Evolutionary conservation across 2,329 filamentous ascomycete species (phyloP).

Genomic region (Stagonosporopsis cucurbitacearum): DNA sequence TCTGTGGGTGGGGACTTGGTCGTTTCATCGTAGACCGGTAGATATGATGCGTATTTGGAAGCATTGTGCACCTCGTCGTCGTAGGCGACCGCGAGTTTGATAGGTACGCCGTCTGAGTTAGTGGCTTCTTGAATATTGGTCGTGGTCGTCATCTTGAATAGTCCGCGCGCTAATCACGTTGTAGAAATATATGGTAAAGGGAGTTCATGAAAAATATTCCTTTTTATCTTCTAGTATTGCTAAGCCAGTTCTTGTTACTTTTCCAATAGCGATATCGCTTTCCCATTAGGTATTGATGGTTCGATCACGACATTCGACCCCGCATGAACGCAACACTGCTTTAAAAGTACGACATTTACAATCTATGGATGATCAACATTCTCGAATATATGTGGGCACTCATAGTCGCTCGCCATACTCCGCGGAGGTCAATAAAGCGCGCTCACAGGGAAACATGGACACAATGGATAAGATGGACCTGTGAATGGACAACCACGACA

Average conservation of each 20-base stretch:
- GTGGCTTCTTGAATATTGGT: conserved; percentile 27
- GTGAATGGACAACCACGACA: background rate
- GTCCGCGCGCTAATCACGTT: background rate
- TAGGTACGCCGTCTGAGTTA: conserved; percentile 26
- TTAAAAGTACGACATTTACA: conserved; percentile 2
- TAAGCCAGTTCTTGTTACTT: background rate
- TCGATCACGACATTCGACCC: conserved; percentile 37
- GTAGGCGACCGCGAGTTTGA: conserved; percentile 33
- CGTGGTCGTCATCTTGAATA: conserved; percentile 17
- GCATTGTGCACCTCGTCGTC: conserved; percentile 29
- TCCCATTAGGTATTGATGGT: background rate
- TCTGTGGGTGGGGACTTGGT: conserved; percentile 50
- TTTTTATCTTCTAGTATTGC: background rate
- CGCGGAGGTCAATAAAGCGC: background rate
- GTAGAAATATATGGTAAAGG: background rate
- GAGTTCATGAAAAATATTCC: background rate
- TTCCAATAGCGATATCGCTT: background rate
- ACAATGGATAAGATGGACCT: background rate
- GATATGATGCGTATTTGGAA: conserved; percentile 46
- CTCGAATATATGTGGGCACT: conserved; percentile 34
- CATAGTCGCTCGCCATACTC: background rate
- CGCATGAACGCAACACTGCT: conserved; percentile 29
- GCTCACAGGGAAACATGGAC: background rate
- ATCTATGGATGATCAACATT: conserved; percentile 29
- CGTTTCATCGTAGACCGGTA: conserved; percentile 47